Evolutionary conservation across 2,329 filamentous ascomycete genomes (phyloP).

Genomic region (Penicillium sp.): DNA sequence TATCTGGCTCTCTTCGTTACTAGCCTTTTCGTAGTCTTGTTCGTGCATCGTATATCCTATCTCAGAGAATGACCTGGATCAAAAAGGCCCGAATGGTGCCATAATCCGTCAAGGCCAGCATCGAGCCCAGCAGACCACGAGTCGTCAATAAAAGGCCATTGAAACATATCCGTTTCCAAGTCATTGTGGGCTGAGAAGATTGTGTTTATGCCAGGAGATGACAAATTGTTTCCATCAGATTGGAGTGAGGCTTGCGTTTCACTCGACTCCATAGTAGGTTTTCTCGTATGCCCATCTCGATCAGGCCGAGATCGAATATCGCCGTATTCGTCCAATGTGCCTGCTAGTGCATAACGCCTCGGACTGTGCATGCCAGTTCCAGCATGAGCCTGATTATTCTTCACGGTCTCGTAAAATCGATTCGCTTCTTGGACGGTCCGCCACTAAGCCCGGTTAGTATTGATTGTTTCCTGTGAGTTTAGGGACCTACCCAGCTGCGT

Average conservation of each 20-base stretch:
- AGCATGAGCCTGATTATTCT: slow-evolving; percentile 22
- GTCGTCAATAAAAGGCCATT: slow-evolving; percentile 37
- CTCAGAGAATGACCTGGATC: slow-evolving; percentile 1
- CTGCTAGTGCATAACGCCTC: slow-evolving; percentile 29
- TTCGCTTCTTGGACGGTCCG: slow-evolving; percentile 34
- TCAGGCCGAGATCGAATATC: slow-evolving; percentile 32
- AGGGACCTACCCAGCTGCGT: slow-evolving; percentile 28
- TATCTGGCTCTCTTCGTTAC: too few species aligned
- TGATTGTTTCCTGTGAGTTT: too few species aligned
- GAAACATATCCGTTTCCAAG: slow-evolving; percentile 33
- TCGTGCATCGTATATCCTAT: neutral
- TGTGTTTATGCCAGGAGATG: slow-evolving; percentile 8
- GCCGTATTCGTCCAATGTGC: slow-evolving; percentile 35
- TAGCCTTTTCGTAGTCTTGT: too few species aligned
- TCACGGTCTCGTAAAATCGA: slow-evolving; percentile 32
- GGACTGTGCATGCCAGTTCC: slow-evolving; percentile 22
- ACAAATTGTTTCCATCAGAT: neutral
- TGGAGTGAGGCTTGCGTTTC: slow-evolving; percentile 8
- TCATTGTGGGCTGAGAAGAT: slow-evolving; percentile 17
- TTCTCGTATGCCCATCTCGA: slow-evolving; percentile 13
- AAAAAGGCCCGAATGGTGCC: slow-evolving; percentile 18
- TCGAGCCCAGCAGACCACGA: slow-evolving; percentile 35
- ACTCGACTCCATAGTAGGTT: slow-evolving; percentile 11
- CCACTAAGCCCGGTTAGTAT: slow-evolving; percentile 23
- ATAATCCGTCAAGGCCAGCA: slow-evolving; percentile 28